Evolutionary conservation across 2,329 filamentous ascomycete species (phyloP).

Genomic region (Talaromyces sp.): DNA sequence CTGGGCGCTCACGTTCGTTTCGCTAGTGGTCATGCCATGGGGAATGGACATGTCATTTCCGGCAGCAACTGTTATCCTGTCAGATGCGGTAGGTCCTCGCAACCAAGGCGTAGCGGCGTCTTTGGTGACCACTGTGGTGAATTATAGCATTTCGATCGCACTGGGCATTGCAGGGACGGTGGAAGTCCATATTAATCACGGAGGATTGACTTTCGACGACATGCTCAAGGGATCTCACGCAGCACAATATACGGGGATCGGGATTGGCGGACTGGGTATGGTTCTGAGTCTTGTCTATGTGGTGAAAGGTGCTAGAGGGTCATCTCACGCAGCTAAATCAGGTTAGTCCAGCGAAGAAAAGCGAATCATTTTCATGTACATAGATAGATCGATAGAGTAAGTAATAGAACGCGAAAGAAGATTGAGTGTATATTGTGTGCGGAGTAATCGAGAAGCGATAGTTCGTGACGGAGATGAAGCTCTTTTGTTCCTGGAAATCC

Average conservation of each 20-base stretch:
- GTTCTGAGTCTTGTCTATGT: conserved; percentile 14
- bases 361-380: not conserved
- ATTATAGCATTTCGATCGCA: conserved; percentile 64
- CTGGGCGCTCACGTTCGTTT: conserved; percentile 36
- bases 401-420: too few relatives aligned
- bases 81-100: conserved; percentile 45
- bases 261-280: conserved; percentile 26
- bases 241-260: conserved; percentile 38
- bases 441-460: not conserved
- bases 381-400: not conserved
- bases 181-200: conserved; percentile 45
- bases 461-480: too few relatives aligned
- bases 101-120: conserved; percentile 52
- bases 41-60: conserved; percentile 60
- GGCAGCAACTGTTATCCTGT: conserved; percentile 57
- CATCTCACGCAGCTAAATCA: not conserved
- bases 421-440: too few relatives aligned
- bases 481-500: conserved; percentile 1
- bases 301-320: not conserved
- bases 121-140: conserved; percentile 60
- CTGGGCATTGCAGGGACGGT: conserved; percentile 64
- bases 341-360: not conserved
- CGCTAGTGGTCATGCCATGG: conserved; percentile 26
- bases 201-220: conserved; percentile 25
- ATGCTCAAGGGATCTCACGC: conserved; percentile 35